Conservation (phyloP, 2,329 filamentous ascomycete genomes). For the Apiospora saccharicola region DNA sequence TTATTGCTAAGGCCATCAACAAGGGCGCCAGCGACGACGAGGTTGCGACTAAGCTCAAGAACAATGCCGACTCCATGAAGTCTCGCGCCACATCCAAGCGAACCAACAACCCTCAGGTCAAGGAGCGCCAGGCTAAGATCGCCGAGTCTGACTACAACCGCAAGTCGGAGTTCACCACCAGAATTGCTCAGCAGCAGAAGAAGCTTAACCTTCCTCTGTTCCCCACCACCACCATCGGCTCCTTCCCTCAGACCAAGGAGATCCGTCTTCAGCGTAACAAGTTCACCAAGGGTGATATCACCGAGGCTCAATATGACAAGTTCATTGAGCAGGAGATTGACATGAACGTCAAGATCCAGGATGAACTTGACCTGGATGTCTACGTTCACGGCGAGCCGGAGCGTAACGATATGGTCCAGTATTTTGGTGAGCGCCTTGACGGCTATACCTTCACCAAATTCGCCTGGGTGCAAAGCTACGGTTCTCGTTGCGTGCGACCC, state of each 20-base stretch:
- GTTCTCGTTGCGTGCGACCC: slow-evolving; percentile 96
- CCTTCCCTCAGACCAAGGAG: slow-evolving; percentile 99
- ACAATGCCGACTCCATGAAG: slow-evolving; percentile 94
- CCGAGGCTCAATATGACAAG: slow-evolving; percentile 89
- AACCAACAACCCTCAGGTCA: slow-evolving; percentile 97
- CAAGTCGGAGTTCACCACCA: slow-evolving; percentile 84
- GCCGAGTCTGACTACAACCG: slow-evolving; percentile 87
- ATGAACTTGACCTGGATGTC: slow-evolving; percentile 96
- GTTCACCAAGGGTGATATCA: slow-evolving; percentile 99
- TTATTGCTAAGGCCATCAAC: slow-evolving; percentile 96
- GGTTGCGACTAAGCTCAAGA: slow-evolving; percentile 83
- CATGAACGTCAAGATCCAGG: slow-evolving; percentile 94
- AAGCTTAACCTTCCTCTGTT: slow-evolving; percentile 94
- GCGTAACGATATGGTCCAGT: slow-evolving; percentile 99
- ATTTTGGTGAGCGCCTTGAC: slow-evolving; percentile 97
- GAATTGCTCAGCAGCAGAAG: slow-evolving; percentile 89
- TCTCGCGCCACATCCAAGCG: slow-evolving; percentile 89
- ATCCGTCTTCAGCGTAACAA: slow-evolving; percentile 97
- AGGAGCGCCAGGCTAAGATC: slow-evolving; percentile 93
- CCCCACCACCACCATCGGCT: slow-evolving; percentile 99
- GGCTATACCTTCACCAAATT: slow-evolving; percentile 99
- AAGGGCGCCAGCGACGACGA: slow-evolving; percentile 77
- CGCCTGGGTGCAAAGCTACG: slow-evolving; percentile 98
- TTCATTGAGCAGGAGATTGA: slow-evolving; percentile 99
- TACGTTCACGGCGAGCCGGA: slow-evolving; percentile 98